Evolutionary conservation across 306 rosid genomes (phyloP).

Genomic region (Hippophae gyantsensis): DNA sequence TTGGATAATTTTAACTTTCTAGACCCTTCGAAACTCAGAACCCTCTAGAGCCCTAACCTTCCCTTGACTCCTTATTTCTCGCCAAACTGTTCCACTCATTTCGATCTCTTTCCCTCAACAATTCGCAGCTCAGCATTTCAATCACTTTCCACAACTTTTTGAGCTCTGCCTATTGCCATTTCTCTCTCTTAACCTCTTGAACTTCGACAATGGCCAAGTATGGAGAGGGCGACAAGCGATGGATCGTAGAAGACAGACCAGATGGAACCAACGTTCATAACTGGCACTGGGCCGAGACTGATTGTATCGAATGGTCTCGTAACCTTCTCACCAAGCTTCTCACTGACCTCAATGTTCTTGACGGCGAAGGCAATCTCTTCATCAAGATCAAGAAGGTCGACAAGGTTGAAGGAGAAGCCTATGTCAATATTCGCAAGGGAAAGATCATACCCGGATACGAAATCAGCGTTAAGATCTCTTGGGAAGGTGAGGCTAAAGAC

Average conservation of each 20-base stretch:
- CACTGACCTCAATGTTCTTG: constrained; percentile 42
- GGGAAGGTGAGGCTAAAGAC: constrained; percentile 88
- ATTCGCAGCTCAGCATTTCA: neutral
- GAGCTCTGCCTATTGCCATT: neutral
- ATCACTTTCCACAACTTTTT: neutral
- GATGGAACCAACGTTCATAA: constrained; percentile 96
- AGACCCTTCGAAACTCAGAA: constrained; percentile 25
- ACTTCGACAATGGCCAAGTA: constrained; percentile 48
- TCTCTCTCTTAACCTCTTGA: constrained; percentile 2
- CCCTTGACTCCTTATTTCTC: neutral
- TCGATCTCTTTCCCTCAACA: neutral
- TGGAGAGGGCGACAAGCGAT: constrained; percentile 96
- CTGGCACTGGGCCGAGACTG: constrained; percentile 98
- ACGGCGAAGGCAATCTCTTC: constrained; percentile 58
- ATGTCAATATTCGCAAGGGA: constrained; percentile 82
- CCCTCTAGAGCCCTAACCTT: constrained; percentile 18
- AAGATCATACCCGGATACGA: constrained; percentile 92
- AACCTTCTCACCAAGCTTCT: constrained; percentile 55
- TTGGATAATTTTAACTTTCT: neutral
- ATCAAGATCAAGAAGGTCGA: constrained; percentile 44
- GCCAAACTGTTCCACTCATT: neutral
- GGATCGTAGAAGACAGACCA: constrained; percentile 91
- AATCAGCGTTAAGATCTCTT: constrained; percentile 44
- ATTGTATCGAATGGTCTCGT: constrained; percentile 83
- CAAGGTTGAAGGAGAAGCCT: constrained; percentile 78